Conservation (phyloP, 306 rosid genomes). For the Ammopiptanthus mongolicus region DNA sequence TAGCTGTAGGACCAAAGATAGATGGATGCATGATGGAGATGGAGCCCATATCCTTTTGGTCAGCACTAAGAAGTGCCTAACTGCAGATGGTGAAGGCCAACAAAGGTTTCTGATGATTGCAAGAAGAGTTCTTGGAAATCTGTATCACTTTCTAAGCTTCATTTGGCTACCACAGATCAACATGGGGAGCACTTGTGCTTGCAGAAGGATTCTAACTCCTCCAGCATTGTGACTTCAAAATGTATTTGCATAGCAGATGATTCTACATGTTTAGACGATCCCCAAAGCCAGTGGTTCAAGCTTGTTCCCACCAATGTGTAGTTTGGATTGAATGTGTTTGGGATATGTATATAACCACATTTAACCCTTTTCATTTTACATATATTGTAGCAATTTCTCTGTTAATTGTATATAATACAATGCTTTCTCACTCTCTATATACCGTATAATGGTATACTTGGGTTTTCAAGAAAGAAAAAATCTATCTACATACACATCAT, state of each 20-base stretch:
- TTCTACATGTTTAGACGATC: conserved; percentile 25
- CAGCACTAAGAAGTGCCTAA: background rate
- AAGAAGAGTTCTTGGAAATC: conserved; percentile 22
- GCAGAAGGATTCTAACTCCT: conserved; percentile 18
- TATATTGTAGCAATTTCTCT: background rate
- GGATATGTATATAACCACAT: background rate
- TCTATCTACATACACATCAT: background rate
- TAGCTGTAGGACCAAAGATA: background rate
- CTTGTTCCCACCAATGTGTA: conserved; percentile 32
- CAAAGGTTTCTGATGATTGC: conserved; percentile 4
- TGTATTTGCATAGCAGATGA: conserved; percentile 34
- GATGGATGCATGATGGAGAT: conserved; percentile 18
- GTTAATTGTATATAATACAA: background rate
- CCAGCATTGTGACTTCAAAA: conserved; percentile 3
- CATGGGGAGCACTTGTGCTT: conserved; percentile 17
- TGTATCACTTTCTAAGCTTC: conserved; percentile 23
- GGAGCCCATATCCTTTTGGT: background rate
- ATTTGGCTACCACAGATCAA: conserved; percentile 10
- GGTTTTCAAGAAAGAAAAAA: background rate
- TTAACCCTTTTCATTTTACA: background rate
- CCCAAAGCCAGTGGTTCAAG: conserved; percentile 35
- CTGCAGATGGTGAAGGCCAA: conserved; percentile 16
- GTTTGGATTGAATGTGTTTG: background rate
- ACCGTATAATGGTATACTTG: background rate
- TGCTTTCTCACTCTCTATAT: background rate